Base-by-base conservation (phyloP, 2,329 filamentous ascomycete genomes). In the Clathrospora elynae region DNA sequence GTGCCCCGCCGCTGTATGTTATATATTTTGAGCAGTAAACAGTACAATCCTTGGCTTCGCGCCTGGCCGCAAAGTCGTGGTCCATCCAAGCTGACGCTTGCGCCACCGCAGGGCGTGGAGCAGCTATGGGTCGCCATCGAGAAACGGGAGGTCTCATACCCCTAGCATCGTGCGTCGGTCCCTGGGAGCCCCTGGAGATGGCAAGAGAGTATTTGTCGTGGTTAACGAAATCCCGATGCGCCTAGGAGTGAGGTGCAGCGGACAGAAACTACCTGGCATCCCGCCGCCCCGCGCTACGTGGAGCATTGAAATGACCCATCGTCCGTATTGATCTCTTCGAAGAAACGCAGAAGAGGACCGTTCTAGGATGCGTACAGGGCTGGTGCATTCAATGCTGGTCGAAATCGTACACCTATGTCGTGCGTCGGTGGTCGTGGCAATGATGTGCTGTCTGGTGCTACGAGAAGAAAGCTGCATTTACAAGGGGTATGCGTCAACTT, bases 81-180 rank as follows among this genome's bases (percentile, higher is more conserved):
- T 53, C 50, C 51, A 55, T 55, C 47, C 49, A 45, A 68, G 62
- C 64, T 68, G 65, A 64, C 51, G 39, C 33, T 51, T 32, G 52
- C 59, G 58, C 62, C 58, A 60, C 61, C 30, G 39, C 53, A 52
- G 49, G 55, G 44, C 46, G 32, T 50, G 50, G 57, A 49, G 43
- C 50, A 49, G 53, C 42, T 50, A 54, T 55, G 57, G 50, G 46
- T 60, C 49, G 56, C 55, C 46, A 42, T 62, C 45, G 51, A 49
- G 43, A 49, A 49, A 56, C 52, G 35, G 53, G 56, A 18, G 47
- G 53, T 46, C 41, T 38, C 50, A 42, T 39, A 54, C 52, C 45
- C 51, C 49, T 55, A 43, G 45, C 44, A 51, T 61, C 33, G 51
- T 44, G 40, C 32, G 35, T 43, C 40, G 35, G 45, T 44, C 35